Base-by-base conservation (phyloP, 768 basidiomycete genomes). In the Trichaptum fuscoviolaceum region DNA sequence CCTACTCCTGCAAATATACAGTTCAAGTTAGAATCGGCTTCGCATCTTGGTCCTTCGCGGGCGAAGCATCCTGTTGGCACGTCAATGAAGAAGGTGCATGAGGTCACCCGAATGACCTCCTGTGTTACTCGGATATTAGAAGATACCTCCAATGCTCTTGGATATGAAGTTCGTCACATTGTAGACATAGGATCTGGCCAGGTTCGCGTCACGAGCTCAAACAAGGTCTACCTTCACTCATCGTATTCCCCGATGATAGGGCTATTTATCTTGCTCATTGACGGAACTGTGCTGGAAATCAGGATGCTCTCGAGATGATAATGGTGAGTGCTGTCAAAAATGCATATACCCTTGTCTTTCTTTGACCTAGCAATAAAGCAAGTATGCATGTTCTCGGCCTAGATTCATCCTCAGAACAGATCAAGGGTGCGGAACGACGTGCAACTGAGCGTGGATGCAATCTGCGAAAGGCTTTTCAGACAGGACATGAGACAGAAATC, bases 181-280 rank as follows among this genome's bases (percentile, higher is more conserved):
- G 89, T 92, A 35, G 91, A 92, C 67, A 80, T 91, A 58, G 91
- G 91, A 23, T 87, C 91, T 7, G 91, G 91, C 18, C 89, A 90
- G 73, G 87, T 87, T 65, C 58, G 71, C 75, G 69, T 30, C 67
- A 67, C 24, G 10, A 58, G n/a, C 18, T 17, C 7, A 0, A 6
- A 20, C 35, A 34, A 15, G 8, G 35, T 66, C 23, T 63, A 52
- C 27, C 64, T 63, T 26, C 23, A 15, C 57, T 65, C 7, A 8
- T 4, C 64, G 23, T 12, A 60, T 57, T 36, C 7, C 30, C 57
- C 17, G 30, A 25, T 42, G 63, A 18, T 23, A 35, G 17, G 9
- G 8, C 57, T n/a, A 15, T 58, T 35, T 60, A 63, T n/a, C 34
- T 68, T 62, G 62, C 26, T 30, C 42, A 12, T 52, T 52, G 42